Base-by-base conservation (phyloP, 176 grass and related monocot species). In the Juncus effusus region DNA sequence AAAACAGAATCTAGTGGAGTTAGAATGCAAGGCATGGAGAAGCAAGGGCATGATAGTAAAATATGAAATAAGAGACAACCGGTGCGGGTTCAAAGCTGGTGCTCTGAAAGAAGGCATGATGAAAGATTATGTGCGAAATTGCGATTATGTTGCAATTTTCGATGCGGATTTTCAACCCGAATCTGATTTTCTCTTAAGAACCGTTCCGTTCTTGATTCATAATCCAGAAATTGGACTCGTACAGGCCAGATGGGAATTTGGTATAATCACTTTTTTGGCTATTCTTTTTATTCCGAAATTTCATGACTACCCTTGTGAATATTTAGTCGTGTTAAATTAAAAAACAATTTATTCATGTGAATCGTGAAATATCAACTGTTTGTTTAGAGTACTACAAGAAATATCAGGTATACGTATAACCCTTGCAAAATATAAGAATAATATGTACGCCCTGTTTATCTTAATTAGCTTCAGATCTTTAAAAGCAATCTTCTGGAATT, bases 121-220 rank as follows among this genome's bases (percentile, higher is more conserved):
- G 73, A 85, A 91, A 75, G 74, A 78, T 7, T 97, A 97, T 76
- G 93, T 97, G 9, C 63, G 84, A 4, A 64, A 68, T 1, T 97
- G 93, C 81, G 93, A 96, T 67, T 96, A 77, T 78, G 71, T 91
- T 38, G 88, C 16, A 28, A 89, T 96, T 75, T 96, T 96, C 51
- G 88, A 96, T 42, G 93, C 93, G 71, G 88, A 96, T 76, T 96
- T 96, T 82, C 93, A 96, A 69, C 88, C 93, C 0, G 85, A 89
- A 61, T 76, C 93, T 6, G 85, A 89, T 81, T 96, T 62, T 78
- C 82, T 96, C 12, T 74, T 73, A 59, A 79, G 85, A 61, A 75
- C 93, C 84, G 64, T 92, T 66, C 93, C 93, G 0, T 91, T 83
- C 85, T 84, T 96, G 67, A 38, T 80, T 28, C 79, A 84, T 80